Conservation (phyloP, 1,284 basidiomycete species). For the Trametes versicolor region DNA sequence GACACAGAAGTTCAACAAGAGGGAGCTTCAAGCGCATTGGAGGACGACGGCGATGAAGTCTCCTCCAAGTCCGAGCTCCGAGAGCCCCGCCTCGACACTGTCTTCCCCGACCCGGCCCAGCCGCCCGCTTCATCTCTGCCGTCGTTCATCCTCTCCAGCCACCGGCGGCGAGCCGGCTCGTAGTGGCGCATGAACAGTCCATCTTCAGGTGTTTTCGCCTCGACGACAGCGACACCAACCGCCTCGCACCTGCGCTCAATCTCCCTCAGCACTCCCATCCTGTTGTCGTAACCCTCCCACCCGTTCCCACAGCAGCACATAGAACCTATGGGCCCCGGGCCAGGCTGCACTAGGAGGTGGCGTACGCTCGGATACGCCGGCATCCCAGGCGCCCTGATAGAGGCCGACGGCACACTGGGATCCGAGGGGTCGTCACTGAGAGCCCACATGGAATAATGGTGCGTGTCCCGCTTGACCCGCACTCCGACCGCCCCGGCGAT, state of each 20-base stretch:
- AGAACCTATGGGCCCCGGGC: neutral
- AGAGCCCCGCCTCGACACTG: too few species aligned
- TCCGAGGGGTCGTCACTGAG: neutral
- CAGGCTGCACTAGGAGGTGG: neutral
- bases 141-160: neutral
- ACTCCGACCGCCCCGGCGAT: neutral
- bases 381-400: neutral
- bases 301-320: neutral
- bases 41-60: neutral
- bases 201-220: neutral
- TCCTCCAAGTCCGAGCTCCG: too few species aligned
- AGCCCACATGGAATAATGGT: neutral
- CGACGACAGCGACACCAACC: neutral
- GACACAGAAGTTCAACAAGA: too few species aligned
- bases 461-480: neutral
- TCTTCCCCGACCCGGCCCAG: neutral
- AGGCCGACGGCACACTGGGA: neutral
- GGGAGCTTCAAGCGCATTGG: neutral
- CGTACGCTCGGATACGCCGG: neutral
- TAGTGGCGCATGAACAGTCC: neutral
- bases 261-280: neutral
- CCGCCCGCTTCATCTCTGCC: neutral
- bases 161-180: neutral
- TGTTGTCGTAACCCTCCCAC: neutral
- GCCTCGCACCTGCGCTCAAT: neutral